phyloP scores from a whole-genome alignment of 257 asterid genomes.

The Rhazya stricta region DNA sequence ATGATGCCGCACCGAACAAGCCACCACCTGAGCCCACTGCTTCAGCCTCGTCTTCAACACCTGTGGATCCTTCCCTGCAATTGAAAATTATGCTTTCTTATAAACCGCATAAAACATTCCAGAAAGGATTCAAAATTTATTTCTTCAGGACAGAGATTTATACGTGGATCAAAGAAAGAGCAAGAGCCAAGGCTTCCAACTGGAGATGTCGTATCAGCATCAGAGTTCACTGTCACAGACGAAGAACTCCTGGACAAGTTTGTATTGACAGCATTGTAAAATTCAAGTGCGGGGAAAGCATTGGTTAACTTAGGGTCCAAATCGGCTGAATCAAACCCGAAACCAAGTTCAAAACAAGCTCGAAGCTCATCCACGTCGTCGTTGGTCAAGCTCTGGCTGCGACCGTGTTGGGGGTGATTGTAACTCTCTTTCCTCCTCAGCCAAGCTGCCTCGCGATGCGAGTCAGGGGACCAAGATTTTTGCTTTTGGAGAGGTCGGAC shows the following conservation, averaged over 20 bases:
- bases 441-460: constrained; percentile 59
- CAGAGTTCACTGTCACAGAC: constrained; percentile 26
- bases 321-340: constrained; percentile 49
- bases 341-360: constrained; percentile 69
- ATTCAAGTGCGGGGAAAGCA: constrained; percentile 62
- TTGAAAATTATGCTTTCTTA: background rate
- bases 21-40: constrained; percentile 88
- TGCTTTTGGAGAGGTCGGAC: constrained; percentile 36
- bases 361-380: constrained; percentile 70
- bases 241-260: constrained; percentile 47
- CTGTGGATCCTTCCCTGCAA: constrained; percentile 28
- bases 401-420: constrained; percentile 29
- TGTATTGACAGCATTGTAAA: constrained; percentile 49
- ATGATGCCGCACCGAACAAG: constrained; percentile 49
- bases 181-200: constrained; percentile 20
- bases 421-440: constrained; percentile 28
- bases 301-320: constrained; percentile 54
- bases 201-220: constrained; percentile 27
- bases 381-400: constrained; percentile 39
- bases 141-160: background rate
- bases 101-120: background rate
- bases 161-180: constrained; percentile 53
- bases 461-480: constrained; percentile 63
- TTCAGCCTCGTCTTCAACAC: constrained; percentile 48
- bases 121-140: background rate